Evolutionary conservation across 2,329 filamentous ascomycete species (phyloP), one percentile per base, ranked within the genome.

Genomic region (Amesomyces nigricolor): DNA sequence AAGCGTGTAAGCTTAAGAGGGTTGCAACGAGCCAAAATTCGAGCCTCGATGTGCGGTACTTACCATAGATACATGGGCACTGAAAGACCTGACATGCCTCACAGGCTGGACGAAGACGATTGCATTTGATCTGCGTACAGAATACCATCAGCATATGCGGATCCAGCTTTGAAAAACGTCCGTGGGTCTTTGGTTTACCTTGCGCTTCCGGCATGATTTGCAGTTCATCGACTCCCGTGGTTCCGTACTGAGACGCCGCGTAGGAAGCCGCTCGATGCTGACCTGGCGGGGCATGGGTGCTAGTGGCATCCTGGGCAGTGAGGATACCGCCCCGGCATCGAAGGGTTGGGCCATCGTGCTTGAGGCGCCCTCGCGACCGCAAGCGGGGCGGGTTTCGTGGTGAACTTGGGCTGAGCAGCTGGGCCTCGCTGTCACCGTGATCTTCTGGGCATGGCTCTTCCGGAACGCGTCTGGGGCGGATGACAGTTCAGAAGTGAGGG

Each of bases 201-300:
- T 95, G 74, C 90, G 81, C 73, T 95, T 95, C 64, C 90, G 83
- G 76, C 90, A 95, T 54, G 89, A 94, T 72, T 95, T 95, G 82
- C 90, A 95, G 71, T 95, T 95, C 90, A 95, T 95, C 35, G 88
- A 88, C 76, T 95, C 90, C 65, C 88, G 84, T 40, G 88, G 88
- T 70, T 94, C 88, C 65, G 82, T 86, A 71, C 79, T 84, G 71
- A 83, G 76, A 42, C 87, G 83, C 60, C 86, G 83, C 53, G 85
- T 79, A 26, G 87, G 86, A 62, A 92, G 75, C 59, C 88, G 83
- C 72, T 91, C 87, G 70, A 92, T 92, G 68, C 87, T 86, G 66
- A 91, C 85, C 74, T 89, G 86, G 65, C 88, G 81, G 61, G 87
- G 82, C 78, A 89, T 86, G 68, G 74, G 71, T 58, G 78, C 70